These are phyloP conservation scores for Aurinia saxatilis DNA, from an alignment of 345 rosid genomes.

Conservation along the genomic window DNA sequence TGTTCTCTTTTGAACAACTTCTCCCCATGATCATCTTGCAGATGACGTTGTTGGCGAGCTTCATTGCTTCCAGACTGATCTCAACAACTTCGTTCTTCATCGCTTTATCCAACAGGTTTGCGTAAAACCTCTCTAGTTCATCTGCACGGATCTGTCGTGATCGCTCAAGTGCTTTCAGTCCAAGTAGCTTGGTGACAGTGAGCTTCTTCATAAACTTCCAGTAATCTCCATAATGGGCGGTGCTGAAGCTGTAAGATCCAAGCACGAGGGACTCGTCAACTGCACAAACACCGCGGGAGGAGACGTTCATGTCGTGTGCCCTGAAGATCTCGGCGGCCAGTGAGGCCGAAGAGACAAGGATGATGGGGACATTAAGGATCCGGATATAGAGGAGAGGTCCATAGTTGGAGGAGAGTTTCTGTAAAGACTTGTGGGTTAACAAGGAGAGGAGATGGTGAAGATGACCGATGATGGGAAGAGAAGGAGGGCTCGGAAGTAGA, in stretches of 20 bases:
- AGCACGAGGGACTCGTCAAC: not conserved
- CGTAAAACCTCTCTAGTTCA: not conserved
- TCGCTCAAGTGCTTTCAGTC: not conserved
- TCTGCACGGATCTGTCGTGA: not conserved
- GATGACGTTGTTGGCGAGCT: not conserved
- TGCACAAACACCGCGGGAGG: not conserved
- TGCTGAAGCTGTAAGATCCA: not conserved
- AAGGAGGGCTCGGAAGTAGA: no score
- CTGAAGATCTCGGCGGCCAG: not conserved
- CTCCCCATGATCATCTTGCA: constrained; percentile 11
- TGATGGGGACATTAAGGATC: not conserved
- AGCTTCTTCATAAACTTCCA: constrained; percentile 11
- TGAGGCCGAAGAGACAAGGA: not conserved
- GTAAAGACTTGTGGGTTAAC: no score
- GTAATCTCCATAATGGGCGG: constrained; percentile 5
- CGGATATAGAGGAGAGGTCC: constrained; percentile 5
- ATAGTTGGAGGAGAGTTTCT: no score
- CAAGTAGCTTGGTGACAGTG: not conserved
- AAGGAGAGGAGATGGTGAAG: no score
- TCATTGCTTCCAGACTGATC: not conserved
- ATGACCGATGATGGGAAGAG: no score
- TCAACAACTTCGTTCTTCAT: not conserved
- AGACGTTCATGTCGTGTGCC: not conserved
- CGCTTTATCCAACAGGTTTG: not conserved
- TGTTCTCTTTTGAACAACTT: not conserved